phyloP scores from a whole-genome alignment of 1,284 basidiomycete species.

The Ceratobasidium sp. region DNA sequence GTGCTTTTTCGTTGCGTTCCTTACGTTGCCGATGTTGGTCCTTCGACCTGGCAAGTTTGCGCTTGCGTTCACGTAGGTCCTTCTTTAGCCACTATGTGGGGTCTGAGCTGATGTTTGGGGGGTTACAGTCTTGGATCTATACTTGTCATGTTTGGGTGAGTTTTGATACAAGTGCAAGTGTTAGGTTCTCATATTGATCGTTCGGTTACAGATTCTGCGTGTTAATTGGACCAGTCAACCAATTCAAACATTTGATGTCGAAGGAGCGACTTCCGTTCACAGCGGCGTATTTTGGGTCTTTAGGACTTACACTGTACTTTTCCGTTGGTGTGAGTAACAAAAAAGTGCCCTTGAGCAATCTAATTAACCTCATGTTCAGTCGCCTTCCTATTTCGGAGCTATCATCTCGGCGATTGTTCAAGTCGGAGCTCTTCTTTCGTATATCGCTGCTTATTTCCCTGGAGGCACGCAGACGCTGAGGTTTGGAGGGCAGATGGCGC shows the following conservation, averaged over 20 bases:
- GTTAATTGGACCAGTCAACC: conserved; percentile 85
- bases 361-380: conserved; percentile 57
- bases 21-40: conserved; percentile 86
- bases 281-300: conserved; percentile 79
- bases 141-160: conserved; percentile 88
- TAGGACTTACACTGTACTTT: conserved; percentile 88
- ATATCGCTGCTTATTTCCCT: conserved; percentile 91
- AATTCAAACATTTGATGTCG: conserved; percentile 87
- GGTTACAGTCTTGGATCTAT: conserved; percentile 76
- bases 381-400: conserved; percentile 84
- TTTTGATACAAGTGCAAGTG: conserved; percentile 20
- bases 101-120: conserved; percentile 4
- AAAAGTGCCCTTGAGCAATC: background rate
- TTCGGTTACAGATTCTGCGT: conserved; percentile 73
- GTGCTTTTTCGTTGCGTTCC: conserved; percentile 95
- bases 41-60: conserved; percentile 90
- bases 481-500: conserved; percentile 81
- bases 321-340: conserved; percentile 74
- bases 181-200: conserved; percentile 45
- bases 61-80: conserved; percentile 75
- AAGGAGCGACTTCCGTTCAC: conserved; percentile 91
- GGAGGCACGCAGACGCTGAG: conserved; percentile 84
- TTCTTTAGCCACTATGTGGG: background rate
- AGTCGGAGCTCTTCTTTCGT: conserved; percentile 84
- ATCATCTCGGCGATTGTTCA: conserved; percentile 79